Percentiles rank a stretch among this genome's conserved stretches.
Conservation (phyloP, 345 rosid genomes). For the Salix koriyanagi region DNA sequence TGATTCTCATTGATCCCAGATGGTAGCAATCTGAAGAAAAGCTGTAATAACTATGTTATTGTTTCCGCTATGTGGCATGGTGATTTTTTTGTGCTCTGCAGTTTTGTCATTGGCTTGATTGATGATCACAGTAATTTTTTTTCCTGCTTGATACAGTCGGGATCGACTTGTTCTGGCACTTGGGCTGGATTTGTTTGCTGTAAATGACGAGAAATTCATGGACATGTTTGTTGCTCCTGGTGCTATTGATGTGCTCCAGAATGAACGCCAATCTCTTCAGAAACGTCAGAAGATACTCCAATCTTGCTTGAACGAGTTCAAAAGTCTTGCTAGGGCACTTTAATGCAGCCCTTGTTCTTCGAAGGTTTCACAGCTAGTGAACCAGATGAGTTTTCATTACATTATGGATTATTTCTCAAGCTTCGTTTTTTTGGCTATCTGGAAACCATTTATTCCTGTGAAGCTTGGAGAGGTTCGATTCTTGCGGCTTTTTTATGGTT, state of each 20-base stretch:
- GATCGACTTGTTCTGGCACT: conserved; percentile 75
- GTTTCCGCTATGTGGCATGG: background rate
- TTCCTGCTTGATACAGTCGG: conserved; percentile 40
- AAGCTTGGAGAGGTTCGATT: background rate
- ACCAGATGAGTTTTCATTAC: background rate
- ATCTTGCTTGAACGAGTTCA: conserved; percentile 85
- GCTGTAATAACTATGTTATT: background rate
- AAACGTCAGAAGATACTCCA: conserved; percentile 83
- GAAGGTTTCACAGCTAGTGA: conserved; percentile 23
- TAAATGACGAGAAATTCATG: conserved; percentile 84
- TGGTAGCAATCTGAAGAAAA: background rate
- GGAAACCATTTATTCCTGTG: background rate
- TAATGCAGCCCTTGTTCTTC: conserved; percentile 19
- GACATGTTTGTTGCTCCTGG: conserved; percentile 95
- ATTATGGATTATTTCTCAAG: background rate
- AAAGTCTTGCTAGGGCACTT: conserved; percentile 65
- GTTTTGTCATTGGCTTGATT: background rate
- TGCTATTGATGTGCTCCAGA: conserved; percentile 67
- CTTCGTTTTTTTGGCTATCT: background rate
- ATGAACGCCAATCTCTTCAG: conserved; percentile 70
- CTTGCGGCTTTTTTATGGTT: background rate
- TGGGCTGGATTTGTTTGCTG: conserved; percentile 82
- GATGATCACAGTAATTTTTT: background rate
- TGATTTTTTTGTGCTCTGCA: background rate
- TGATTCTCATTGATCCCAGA: background rate